These are phyloP conservation scores for Ganoderma lingzhi DNA, from an alignment of 1,284 basidiomycete species.

Conservation along the genomic window DNA sequence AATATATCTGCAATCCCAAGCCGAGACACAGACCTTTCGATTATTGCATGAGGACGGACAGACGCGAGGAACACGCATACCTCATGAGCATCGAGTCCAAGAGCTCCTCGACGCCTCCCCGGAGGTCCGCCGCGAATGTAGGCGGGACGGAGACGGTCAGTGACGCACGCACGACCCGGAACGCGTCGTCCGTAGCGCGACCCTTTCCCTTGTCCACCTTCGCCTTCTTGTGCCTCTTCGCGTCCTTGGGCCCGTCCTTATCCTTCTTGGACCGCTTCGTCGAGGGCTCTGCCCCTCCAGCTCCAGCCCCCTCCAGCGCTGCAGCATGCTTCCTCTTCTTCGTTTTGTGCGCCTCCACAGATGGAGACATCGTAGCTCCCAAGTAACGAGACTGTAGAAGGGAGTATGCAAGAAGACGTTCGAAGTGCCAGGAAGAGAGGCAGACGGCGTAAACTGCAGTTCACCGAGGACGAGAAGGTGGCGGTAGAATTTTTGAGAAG, in stretches of 20 bases:
- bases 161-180: constrained; percentile 71
- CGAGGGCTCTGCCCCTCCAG: constrained; percentile 37
- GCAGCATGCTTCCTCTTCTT: constrained; percentile 64
- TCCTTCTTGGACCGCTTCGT: constrained; percentile 43
- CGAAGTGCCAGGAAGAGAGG: neutral
- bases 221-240: constrained; percentile 41
- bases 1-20: constrained; percentile 74
- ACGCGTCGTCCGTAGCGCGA: constrained; percentile 58
- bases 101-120: constrained; percentile 84
- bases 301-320: constrained; percentile 35
- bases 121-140: constrained; percentile 76
- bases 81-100: constrained; percentile 94
- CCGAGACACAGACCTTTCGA: constrained; percentile 7
- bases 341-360: constrained; percentile 39
- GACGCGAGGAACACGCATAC: constrained; percentile 52
- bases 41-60: constrained; percentile 11
- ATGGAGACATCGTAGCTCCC: constrained; percentile 34
- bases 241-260: constrained; percentile 34
- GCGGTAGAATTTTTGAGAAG: constrained; percentile 31
- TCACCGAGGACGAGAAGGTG: constrained; percentile 4
- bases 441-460: neutral
- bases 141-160: constrained; percentile 86
- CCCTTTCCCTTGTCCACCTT: constrained; percentile 53
- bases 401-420: neutral
- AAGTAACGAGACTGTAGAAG: neutral